These are phyloP conservation scores for Tetrahymena thermophila DNA, from an alignment of 73 alveolate genomes.

Conservation along the genomic window DNA sequence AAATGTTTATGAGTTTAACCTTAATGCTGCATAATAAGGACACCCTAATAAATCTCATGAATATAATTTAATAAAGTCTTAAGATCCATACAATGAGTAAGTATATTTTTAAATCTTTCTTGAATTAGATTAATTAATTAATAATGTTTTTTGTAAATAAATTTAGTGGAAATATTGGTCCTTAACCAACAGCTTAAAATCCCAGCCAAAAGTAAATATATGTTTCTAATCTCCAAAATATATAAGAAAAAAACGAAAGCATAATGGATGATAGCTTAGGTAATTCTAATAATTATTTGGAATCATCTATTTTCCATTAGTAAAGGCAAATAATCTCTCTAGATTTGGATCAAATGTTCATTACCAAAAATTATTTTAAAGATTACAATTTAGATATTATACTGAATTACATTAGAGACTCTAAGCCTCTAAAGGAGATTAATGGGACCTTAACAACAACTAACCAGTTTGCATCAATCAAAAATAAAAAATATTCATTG, in stretches of 20 bases:
- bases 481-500: neutral
- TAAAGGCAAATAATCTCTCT: neutral
- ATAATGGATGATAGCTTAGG: neutral
- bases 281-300: neutral
- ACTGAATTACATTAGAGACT: neutral
- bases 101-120: neutral
- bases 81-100: neutral
- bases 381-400: neutral
- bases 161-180: neutral
- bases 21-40: neutral
- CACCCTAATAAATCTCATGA: neutral
- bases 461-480: neutral
- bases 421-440: neutral
- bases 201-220: neutral
- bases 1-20: neutral
- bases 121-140: neutral
- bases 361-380: neutral
- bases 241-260: neutral
- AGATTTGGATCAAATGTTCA: neutral
- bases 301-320: neutral
- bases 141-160: neutral
- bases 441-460: neutral
- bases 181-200: neutral
- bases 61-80: neutral
- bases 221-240: neutral